Evolutionary conservation across 2,329 filamentous ascomycete species (phyloP).

Genomic region (Ceratocystis papillata): DNA sequence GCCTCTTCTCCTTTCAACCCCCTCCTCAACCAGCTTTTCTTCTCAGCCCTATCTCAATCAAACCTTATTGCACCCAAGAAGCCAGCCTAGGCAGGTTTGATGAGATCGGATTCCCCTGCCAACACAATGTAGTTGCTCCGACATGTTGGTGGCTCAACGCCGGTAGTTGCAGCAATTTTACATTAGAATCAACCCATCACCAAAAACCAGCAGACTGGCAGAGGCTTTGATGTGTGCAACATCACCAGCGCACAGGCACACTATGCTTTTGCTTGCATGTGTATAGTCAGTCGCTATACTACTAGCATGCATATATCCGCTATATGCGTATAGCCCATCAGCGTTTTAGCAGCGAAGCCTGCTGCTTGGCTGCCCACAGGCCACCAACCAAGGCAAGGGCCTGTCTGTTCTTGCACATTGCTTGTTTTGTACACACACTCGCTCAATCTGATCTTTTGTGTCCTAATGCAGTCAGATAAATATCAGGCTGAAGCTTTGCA

Average conservation of each 20-base stretch:
- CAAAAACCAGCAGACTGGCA: no score
- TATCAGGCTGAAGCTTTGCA: neutral
- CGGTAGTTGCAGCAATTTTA: neutral
- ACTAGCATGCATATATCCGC: neutral
- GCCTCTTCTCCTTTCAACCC: neutral
- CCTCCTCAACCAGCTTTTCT: neutral
- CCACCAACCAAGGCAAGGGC: neutral
- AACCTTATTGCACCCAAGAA: constrained; percentile 10
- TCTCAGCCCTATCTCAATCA: constrained; percentile 4
- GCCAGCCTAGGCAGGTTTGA: neutral
- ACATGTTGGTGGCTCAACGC: neutral
- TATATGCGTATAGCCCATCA: neutral
- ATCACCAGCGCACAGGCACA: neutral
- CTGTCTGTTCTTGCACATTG: neutral
- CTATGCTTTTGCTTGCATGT: neutral
- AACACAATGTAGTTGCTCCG: neutral
- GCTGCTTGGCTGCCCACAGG: neutral
- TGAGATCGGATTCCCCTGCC: neutral
- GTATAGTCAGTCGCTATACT: neutral
- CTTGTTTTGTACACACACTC: neutral
- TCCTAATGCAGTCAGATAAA: neutral
- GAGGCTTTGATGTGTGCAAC: neutral
- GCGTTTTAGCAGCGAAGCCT: neutral
- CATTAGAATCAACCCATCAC: no score
- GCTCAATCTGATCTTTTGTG: constrained; percentile 2